Percentiles rank a stretch among this genome's conserved stretches.
Evolutionary conservation across 306 rosid species (phyloP).

Genomic region (Prunus mume): DNA sequence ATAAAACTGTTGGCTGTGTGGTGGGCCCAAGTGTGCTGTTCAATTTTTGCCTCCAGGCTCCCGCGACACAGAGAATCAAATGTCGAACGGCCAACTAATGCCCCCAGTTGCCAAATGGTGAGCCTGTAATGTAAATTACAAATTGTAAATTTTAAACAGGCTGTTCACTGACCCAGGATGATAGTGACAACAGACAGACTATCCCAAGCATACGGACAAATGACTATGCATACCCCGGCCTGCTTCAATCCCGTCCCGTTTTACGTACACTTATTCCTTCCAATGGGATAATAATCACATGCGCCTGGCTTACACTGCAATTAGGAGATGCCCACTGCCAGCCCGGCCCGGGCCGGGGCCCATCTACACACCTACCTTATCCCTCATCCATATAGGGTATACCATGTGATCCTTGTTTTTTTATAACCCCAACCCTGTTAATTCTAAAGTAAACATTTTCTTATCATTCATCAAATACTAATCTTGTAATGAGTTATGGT

Average conservation of each 20-base stretch:
- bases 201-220: neutral
- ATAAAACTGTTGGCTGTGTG: neutral
- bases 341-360: neutral
- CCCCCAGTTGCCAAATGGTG: neutral
- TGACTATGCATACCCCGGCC: neutral
- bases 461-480: too few species aligned
- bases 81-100: neutral
- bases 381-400: neutral
- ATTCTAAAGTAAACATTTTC: too few species aligned
- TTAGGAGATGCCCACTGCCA: neutral
- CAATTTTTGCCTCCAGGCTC: neutral
- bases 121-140: neutral
- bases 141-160: neutral
- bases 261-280: neutral
- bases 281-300: conserved; percentile 5
- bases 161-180: conserved; percentile 7
- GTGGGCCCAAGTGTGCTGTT: neutral
- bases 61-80: conserved; percentile 2
- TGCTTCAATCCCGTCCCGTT: conserved; percentile 18
- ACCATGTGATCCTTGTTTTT: too few species aligned
- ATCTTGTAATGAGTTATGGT: too few species aligned
- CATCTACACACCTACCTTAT: neutral
- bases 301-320: neutral
- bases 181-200: conserved; percentile 8
- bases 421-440: too few species aligned